Base-by-base conservation (phyloP, 2,329 filamentous ascomycete genomes). In the Aspergillus sp. region DNA sequence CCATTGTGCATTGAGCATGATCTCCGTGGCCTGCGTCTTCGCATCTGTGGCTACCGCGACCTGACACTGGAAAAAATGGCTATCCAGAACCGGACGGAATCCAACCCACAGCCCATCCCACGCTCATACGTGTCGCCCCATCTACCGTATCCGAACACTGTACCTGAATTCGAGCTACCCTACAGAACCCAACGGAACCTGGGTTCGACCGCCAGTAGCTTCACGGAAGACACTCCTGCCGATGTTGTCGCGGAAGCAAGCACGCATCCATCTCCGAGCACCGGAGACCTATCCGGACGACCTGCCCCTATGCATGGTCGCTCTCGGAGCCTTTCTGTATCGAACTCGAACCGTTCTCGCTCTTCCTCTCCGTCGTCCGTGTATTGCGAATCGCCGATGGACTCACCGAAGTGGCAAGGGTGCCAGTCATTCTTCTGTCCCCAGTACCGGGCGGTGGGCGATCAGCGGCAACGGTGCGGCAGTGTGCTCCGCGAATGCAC, bases 1-100 rank as follows among this genome's bases (percentile, higher is more conserved):
- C 75, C 80, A 2, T 68, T 84, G 22, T 84, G 81, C 65, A 81
- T 82, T 59, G 81, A 83, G 59, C 81, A 84, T 62, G 81, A 84
- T 57, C 76, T 84, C 42, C 76, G 80, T 22, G 80, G 76, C 13
- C 70, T 82, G 17, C 79, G 81, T 49, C 71, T 82, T 24, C 73
- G 80, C 35, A 81, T 82, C 45, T 84, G 81, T 60, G 81, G 81
- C 16, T 83, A 78, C 59, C 72, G 78, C 57, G 80, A 83, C 47
- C 73, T 84, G 52, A 70, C 74, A 24, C 67, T 76, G 19, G 81
- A 84, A 61, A 77, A 76, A 55, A 59, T 69, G 51, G 61, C 64
- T 8, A 67, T 77, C 51, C 67, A 74, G 43, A 72, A 59, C 40
- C 62, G 57, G 50, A 47, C 59, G 3, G 58, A 55, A 8, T 56